Base-by-base conservation (phyloP, 169 alveolate genomes). In the Theileria orientalis region DNA sequence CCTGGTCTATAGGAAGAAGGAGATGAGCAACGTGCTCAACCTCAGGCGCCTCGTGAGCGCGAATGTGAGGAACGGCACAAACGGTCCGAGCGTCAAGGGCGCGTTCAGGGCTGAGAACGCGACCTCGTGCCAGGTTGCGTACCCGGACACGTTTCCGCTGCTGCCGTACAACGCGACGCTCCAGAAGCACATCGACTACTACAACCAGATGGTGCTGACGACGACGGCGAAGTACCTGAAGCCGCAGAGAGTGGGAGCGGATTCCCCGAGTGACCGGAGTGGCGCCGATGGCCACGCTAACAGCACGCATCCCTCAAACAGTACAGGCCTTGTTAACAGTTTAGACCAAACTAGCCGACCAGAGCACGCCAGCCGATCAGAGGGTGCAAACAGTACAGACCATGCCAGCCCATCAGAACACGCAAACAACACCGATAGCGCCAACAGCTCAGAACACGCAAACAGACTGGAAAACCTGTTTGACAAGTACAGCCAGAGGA, bases 131-230 rank as follows among this genome's bases (percentile, higher is more conserved):
- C 79, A 57, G 46, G 66, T 78, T 32, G 29, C 57, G 13, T 61
- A 56, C 40, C 86, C 86, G 5, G 86, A 78, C 71, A 49, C 76
- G 21, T 78, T 78, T 69, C 86, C 86, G 2, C 70, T 78, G 51
- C 70, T 78, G 11, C 86, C 82, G 23, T 40, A 54, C 16, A 23
- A 70, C 14, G 11, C 35, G 0, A 33, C 29, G 11, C 23, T 78
- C 2, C 69, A 54, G 1, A 42, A 70, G 16, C 40, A 66, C 47
- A 19, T 78, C 27, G 11, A 30, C 62, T 70, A 69, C 13, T 78
- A 78, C 63, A 78, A 78, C 54, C 57, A 16, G 7, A 52, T 47
- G 44, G 52, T 78, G 14, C 49, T 70, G 13, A 27, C 44, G 1
- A 57, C 67, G 13, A 33, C 69, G 29, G 46, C 73, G 16, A 78